A percentile compares a stretch with the other conserved stretches of the same genome.
Evolutionary conservation across 257 asterid species (phyloP).

Genomic region (Avicennia marina): DNA sequence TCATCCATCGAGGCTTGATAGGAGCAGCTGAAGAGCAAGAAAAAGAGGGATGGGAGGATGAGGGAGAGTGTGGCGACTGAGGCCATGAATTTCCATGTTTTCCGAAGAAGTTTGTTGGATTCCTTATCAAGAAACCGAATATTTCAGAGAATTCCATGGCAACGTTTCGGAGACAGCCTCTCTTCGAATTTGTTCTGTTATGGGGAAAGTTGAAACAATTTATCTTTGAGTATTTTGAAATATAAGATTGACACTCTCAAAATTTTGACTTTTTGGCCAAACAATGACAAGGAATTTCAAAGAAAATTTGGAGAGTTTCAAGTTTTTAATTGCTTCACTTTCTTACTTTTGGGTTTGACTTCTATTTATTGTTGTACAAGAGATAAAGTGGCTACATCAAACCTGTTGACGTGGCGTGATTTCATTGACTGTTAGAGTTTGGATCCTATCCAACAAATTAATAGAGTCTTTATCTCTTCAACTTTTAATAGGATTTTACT

Average conservation of each 20-base stretch:
- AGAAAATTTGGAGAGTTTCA: too few relatives aligned
- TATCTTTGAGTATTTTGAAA: not conserved
- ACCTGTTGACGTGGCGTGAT: too few relatives aligned
- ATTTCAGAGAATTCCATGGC: slow-evolving; percentile 20
- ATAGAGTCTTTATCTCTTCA: too few relatives aligned
- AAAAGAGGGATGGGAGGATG: slow-evolving; percentile 3
- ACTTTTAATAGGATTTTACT: too few relatives aligned
- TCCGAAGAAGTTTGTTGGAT: slow-evolving; percentile 20
- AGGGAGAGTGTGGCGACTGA: slow-evolving; percentile 16
- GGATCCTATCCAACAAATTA: too few relatives aligned
- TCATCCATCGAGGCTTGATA: not conserved
- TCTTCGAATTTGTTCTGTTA: not conserved
- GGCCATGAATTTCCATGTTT: slow-evolving; percentile 26
- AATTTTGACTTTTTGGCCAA: not conserved
- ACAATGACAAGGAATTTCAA: too few relatives aligned
- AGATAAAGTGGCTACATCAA: too few relatives aligned
- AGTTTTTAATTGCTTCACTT: too few relatives aligned
- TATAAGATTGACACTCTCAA: too few relatives aligned
- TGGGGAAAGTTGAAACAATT: slow-evolving; percentile 2
- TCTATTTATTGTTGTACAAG: too few relatives aligned
- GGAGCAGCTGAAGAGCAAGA: slow-evolving; percentile 11
- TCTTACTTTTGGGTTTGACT: too few relatives aligned
- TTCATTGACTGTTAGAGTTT: too few relatives aligned
- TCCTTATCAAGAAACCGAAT: slow-evolving; percentile 23
- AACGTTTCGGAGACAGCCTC: not conserved